These are phyloP conservation scores for Recurvomyces mirabilis DNA, from an alignment of 495 filamentous ascomycete genomes.

Conservation along the genomic window DNA sequence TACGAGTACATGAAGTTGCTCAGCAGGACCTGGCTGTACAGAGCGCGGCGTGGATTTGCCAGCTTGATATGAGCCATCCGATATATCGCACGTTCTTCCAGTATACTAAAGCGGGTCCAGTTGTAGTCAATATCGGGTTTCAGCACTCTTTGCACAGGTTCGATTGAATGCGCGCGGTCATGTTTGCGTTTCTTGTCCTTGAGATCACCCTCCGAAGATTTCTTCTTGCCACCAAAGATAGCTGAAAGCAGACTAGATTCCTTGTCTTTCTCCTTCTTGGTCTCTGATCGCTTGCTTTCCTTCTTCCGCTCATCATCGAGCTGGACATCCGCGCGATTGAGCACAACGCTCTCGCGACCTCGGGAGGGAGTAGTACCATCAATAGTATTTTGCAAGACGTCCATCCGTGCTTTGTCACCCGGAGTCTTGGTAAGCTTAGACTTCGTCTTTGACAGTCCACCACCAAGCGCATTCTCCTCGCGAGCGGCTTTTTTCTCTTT, in stretches of 20 bases:
- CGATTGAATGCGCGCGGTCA: slow-evolving; percentile 64
- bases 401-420: slow-evolving; percentile 66
- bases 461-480: slow-evolving; percentile 39
- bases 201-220: slow-evolving; percentile 55
- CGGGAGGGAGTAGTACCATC: slow-evolving; percentile 40
- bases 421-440: slow-evolving; percentile 43
- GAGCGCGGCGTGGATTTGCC: slow-evolving; percentile 81
- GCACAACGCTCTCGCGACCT: slow-evolving; percentile 69
- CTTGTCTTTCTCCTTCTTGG: slow-evolving; percentile 83
- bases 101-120: slow-evolving; percentile 89
- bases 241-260: slow-evolving; percentile 72
- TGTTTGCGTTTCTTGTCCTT: slow-evolving; percentile 58
- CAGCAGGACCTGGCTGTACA: slow-evolving; percentile 91
- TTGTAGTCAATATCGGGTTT: slow-evolving; percentile 84
- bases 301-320: slow-evolving; percentile 78
- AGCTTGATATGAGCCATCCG: slow-evolving; percentile 98
- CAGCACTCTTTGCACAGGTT: slow-evolving; percentile 55
- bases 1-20: slow-evolving; percentile 99
- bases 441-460: slow-evolving; percentile 25
- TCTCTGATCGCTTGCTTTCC: slow-evolving; percentile 54
- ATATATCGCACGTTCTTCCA: slow-evolving; percentile 96
- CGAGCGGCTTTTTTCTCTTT: slow-evolving; percentile 49
- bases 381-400: slow-evolving; percentile 71
- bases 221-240: slow-evolving; percentile 79
- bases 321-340: slow-evolving; percentile 66